phyloP scores from a whole-genome alignment of 2,329 filamentous ascomycete genomes.

The Alternaria hordeiaustralica region DNA sequence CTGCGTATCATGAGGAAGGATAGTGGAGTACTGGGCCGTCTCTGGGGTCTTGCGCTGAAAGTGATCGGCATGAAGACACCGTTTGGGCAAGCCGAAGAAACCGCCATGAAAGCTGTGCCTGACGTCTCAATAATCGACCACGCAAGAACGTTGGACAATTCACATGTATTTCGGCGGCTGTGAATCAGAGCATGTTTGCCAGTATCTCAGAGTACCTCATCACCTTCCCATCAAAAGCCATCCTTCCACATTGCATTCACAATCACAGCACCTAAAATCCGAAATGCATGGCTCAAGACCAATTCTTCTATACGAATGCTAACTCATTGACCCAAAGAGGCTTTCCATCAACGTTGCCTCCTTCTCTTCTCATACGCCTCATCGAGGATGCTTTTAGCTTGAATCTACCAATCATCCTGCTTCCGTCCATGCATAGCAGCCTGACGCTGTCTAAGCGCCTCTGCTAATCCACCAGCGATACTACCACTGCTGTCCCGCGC shows the following conservation, averaged over 20 bases:
- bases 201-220: neutral
- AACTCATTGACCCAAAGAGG: neutral
- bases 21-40: neutral
- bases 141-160: neutral
- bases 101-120: neutral
- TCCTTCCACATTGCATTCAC: neutral
- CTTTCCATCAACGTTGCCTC: neutral
- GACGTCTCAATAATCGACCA: neutral
- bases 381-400: neutral
- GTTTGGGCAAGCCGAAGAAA: neutral
- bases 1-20: neutral
- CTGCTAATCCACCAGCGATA: constrained; percentile 58
- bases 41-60: neutral
- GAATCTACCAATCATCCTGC: constrained; percentile 43
- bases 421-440: constrained; percentile 56
- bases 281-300: neutral
- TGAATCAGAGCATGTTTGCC: neutral
- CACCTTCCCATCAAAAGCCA: neutral
- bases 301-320: neutral
- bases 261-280: neutral
- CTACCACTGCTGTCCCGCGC: constrained; percentile 51
- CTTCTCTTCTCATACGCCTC: neutral
- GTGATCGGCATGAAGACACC: neutral
- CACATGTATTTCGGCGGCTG: neutral
- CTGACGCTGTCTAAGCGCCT: constrained; percentile 57